Evolutionary conservation across 805 yeast genomes (phyloP).

Genomic region (Jamesozyma lodderae): DNA sequence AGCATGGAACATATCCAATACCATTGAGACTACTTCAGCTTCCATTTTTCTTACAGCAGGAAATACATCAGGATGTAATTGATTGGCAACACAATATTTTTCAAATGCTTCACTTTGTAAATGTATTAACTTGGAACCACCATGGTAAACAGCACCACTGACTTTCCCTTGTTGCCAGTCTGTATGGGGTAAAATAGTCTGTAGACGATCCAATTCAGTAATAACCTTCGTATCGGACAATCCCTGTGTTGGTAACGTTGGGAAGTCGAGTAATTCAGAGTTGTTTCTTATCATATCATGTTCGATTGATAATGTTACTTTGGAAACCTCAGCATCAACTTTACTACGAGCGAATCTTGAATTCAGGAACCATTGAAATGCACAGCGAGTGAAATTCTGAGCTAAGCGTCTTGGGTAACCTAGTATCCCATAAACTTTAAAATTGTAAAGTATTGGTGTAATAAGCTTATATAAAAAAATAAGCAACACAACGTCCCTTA

Average conservation of each 20-base stretch:
- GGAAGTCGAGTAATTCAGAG: slow-evolving; percentile 36
- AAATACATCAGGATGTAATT: slow-evolving; percentile 92
- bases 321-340: slow-evolving; percentile 52
- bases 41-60: slow-evolving; percentile 97
- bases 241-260: slow-evolving; percentile 51
- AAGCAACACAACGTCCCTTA: slow-evolving; percentile 22
- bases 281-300: slow-evolving; percentile 48
- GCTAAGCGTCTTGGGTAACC: slow-evolving; percentile 21
- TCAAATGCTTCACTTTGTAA: slow-evolving; percentile 73
- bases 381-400: slow-evolving; percentile 12
- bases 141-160: slow-evolving; percentile 95
- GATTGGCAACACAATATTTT: slow-evolving; percentile 80
- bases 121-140: slow-evolving; percentile 67
- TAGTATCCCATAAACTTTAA: slow-evolving; percentile 35
- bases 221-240: slow-evolving; percentile 39
- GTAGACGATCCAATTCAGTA: slow-evolving; percentile 42
- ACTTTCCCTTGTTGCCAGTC: slow-evolving; percentile 81
- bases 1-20: slow-evolving; percentile 67
- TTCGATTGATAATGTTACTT: slow-evolving; percentile 44
- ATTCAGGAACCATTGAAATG: slow-evolving; percentile 30
- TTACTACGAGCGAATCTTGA: slow-evolving; percentile 47
- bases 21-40: slow-evolving; percentile 90
- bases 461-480: slow-evolving; percentile 8
- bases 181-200: slow-evolving; percentile 45
- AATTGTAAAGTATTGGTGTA: slow-evolving; percentile 7